These are phyloP conservation scores for Epichloe uncinata DNA, from an alignment of 2,329 filamentous ascomycete species.

Conservation along the genomic window DNA sequence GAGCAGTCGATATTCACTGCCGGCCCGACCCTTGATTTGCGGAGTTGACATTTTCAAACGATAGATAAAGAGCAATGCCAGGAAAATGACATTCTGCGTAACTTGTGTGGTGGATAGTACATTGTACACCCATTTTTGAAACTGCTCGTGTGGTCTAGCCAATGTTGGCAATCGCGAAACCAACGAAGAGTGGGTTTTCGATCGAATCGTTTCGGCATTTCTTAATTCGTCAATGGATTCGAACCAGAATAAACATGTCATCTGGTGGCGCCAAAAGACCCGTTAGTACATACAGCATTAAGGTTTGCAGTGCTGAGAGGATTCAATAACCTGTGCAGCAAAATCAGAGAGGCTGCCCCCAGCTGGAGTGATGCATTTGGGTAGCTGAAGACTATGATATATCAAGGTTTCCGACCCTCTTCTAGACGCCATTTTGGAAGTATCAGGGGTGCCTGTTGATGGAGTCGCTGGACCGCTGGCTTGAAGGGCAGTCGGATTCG, in stretches of 20 bases:
- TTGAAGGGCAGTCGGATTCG: constrained; percentile 17
- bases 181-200: constrained; percentile 24
- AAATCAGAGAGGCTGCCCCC: constrained; percentile 72
- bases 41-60: constrained; percentile 83
- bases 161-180: constrained; percentile 50
- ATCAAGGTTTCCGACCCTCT: constrained; percentile 34
- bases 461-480: constrained; percentile 27
- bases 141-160: constrained; percentile 64
- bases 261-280: constrained; percentile 32
- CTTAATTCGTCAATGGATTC: constrained; percentile 72
- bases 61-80: constrained; percentile 88
- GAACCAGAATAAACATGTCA: constrained; percentile 97
- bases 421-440: constrained; percentile 18
- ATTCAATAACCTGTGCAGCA: constrained; percentile 57
- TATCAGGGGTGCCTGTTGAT: constrained; percentile 15
- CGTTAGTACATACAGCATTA: background rate
- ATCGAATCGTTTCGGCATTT: constrained; percentile 51
- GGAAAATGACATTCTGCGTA: constrained; percentile 82
- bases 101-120: constrained; percentile 92
- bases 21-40: constrained; percentile 75
- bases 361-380: constrained; percentile 58
- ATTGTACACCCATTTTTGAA: constrained; percentile 86
- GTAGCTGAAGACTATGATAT: constrained; percentile 54
- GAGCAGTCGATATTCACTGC: constrained; percentile 84
- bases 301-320: background rate